Evolutionary conservation across 495 filamentous ascomycete species (phyloP).

Genomic region (Trichocladium antarcticum): DNA sequence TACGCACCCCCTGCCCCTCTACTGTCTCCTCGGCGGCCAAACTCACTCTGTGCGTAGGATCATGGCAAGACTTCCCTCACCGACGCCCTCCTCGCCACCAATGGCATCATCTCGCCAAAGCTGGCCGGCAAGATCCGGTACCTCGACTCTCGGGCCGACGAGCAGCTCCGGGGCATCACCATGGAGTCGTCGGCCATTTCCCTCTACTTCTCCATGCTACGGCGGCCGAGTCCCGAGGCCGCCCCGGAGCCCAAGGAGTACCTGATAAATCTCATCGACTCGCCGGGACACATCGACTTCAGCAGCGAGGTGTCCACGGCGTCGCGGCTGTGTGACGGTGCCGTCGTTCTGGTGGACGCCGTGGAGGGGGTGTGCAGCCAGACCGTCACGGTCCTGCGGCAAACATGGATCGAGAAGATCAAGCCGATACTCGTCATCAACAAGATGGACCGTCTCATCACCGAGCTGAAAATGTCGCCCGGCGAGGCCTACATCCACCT

Average conservation of each 20-base stretch:
- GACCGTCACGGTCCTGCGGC: constrained; percentile 90
- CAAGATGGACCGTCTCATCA: constrained; percentile 91
- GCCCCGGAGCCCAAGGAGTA: constrained; percentile 69
- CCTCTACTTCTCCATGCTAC: constrained; percentile 82
- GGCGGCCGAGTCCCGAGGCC: constrained; percentile 54
- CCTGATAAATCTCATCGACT: constrained; percentile 96
- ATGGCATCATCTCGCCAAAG: constrained; percentile 98
- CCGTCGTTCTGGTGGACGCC: constrained; percentile 90
- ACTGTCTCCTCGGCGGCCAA: not conserved
- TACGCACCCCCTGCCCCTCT: constrained; percentile 3
- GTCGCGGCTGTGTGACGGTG: constrained; percentile 88
- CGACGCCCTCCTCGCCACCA: constrained; percentile 92
- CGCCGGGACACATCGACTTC: constrained; percentile 96
- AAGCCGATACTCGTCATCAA: constrained; percentile 94
- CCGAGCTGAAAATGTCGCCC: constrained; percentile 86
- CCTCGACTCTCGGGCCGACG: constrained; percentile 91
- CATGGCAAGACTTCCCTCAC: constrained; percentile 98
- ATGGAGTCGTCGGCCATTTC: constrained; percentile 99
- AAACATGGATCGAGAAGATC: constrained; percentile 92
- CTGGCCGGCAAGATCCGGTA: constrained; percentile 96
- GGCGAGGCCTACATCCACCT: constrained; percentile 81
- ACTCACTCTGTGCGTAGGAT: constrained; percentile 43
- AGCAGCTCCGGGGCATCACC: constrained; percentile 93
- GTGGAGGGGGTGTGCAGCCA: constrained; percentile 98
- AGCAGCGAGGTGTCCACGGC: constrained; percentile 96